phyloP scores from a whole-genome alignment of 257 asterid genomes.

The Solanum dulcamara region DNA sequence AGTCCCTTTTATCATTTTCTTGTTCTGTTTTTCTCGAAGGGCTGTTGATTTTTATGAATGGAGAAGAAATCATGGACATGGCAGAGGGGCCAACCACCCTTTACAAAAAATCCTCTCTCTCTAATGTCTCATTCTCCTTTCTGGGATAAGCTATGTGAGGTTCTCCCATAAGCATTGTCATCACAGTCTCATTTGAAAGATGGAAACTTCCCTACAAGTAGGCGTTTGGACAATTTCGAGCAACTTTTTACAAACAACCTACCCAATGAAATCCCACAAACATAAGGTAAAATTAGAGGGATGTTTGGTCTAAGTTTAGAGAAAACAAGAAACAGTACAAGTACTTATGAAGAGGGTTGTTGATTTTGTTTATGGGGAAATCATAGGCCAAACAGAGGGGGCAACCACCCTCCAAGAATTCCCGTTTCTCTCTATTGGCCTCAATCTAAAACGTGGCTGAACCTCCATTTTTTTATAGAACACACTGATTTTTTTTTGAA shows the following conservation, averaged over 20 bases:
- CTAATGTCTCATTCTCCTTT: background rate
- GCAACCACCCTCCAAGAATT: background rate
- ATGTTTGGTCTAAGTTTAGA: background rate
- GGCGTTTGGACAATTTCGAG: background rate
- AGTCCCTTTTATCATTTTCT: background rate
- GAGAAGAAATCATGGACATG: slow-evolving; percentile 9
- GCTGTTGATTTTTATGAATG: background rate
- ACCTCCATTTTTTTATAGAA: background rate
- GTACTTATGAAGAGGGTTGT: background rate
- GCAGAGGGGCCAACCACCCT: slow-evolving; percentile 30
- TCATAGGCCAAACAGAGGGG: background rate
- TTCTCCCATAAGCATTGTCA: background rate
- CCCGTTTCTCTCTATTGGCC: background rate
- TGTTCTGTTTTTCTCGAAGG: background rate
- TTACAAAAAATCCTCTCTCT: slow-evolving; percentile 3
- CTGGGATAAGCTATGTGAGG: background rate
- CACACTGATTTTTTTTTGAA: background rate
- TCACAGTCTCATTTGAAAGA: background rate
- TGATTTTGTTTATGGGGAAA: background rate
- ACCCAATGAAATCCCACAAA: background rate
- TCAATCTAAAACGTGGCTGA: background rate
- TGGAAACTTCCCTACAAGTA: background rate
- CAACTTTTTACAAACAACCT: background rate
- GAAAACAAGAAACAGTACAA: background rate
- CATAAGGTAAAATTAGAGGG: background rate